Evolutionary conservation across 305 asterid species (phyloP), one percentile per base, ranked within the genome.

Genomic region (Ajuga reptans): DNA sequence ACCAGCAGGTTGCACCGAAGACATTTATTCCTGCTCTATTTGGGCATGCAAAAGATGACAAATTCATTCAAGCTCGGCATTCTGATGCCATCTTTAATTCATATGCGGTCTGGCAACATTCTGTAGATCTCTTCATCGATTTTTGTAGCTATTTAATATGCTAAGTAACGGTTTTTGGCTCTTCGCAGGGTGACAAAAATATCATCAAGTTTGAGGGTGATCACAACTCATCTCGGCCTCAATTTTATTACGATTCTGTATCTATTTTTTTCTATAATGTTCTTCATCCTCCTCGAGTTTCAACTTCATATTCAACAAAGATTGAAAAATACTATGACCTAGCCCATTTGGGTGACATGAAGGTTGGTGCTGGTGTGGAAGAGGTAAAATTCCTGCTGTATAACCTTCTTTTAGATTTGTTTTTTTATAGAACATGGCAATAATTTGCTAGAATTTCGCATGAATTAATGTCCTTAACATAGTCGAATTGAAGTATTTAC

Each of bases 161-260:
- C 57, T 24, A 33, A 39, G 37, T 24, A 27, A 72, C 45, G 57
- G 49, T 3, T 50, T 57, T 68, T 65, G 60, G 34, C 54, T 66
- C 62, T 66, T 54, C 69, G 72, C 97, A 92, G 98, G 98, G 98
- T 73, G 97, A 92, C 80, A 92, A 90, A 82, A 92, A 88, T 62
- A 87, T 92, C 46, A 89, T 92, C 72, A 92, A 90, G 84, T 92
- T 92, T 77, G 98, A 90, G 58, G 98, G 98, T 36, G 98, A 90
- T 63, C 98, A 92, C 86, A 92, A 90, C 81, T 93, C 99, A 68
- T 84, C 99, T 47, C 88, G 97, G 17, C 97, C 98, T 50, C 97
- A 90, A 68, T 90, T 87, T 82, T 92, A 84, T 76, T 87, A 90
- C 72, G 96, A 92, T 83, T 92, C 98, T 14, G 97, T 92, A 43